Conservation (phyloP, 1,139 yeast genomes). For the Starmera stellimalicola region DNA sequence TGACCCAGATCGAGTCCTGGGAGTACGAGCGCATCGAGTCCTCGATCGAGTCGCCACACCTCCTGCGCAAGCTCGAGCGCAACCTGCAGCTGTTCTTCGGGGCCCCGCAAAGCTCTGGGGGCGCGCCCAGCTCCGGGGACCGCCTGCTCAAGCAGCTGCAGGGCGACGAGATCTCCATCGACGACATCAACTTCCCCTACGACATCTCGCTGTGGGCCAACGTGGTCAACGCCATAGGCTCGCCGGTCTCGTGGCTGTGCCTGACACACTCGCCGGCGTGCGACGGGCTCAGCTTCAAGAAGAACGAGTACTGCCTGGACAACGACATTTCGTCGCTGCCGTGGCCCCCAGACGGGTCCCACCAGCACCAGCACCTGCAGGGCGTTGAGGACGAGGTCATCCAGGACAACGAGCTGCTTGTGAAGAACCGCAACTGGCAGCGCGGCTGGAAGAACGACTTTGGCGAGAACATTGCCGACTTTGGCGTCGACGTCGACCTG, state of each 20-base stretch:
- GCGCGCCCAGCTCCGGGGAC: neutral
- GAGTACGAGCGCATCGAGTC: constrained; percentile 74
- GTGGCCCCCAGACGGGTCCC: constrained; percentile 86
- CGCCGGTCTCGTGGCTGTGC: constrained; percentile 52
- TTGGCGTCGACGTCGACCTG: constrained; percentile 77
- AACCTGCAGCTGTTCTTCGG: neutral
- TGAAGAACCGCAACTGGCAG: constrained; percentile 37
- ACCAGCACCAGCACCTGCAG: constrained; percentile 25
- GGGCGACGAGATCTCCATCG: constrained; percentile 30
- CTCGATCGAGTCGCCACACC: constrained; percentile 24
- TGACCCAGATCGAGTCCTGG: constrained; percentile 91
- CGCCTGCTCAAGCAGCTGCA: constrained; percentile 15
- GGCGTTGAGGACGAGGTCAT: constrained; percentile 18
- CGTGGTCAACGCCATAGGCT: constrained; percentile 40
- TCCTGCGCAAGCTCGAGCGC: neutral
- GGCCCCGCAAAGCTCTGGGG: neutral
- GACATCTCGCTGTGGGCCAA: constrained; percentile 60
- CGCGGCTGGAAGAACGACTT: constrained; percentile 44
- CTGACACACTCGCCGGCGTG: constrained; percentile 60
- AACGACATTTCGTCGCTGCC: constrained; percentile 59
- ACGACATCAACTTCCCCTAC: constrained; percentile 57
- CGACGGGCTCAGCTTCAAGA: constrained; percentile 41
- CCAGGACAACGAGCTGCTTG: constrained; percentile 23
- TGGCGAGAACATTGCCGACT: constrained; percentile 78
- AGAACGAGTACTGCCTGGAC: constrained; percentile 37